Evolutionary conservation across 129 eudicot species (phyloP), one percentile per base, ranked within the genome.

Genomic region (Sambucus nigra): DNA sequence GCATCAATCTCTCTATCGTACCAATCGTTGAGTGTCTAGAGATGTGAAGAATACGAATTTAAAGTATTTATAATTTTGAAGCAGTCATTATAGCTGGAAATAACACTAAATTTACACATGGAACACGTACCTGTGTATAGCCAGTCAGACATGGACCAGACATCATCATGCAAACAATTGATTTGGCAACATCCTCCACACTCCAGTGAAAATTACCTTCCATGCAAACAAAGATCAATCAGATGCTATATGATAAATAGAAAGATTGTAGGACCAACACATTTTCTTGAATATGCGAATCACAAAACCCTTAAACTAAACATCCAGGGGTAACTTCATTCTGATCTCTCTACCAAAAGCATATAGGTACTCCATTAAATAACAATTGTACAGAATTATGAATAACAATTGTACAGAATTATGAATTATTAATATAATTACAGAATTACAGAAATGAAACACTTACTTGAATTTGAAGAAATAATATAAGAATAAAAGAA

Each of bases 1-100:
- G 99, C 95, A 80, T 91, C 99, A 64, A 91, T 91, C 51, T 86
- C 99, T 79, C 95, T 78, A 71, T 91, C 99, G 35, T 91, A 86
- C 99, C 99, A 91, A 75, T 91, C 99, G 62, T 91, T 91, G 65
- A 91, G 70, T 2, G 99, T 91, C 99, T 91, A 62, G 45, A 60
- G 51, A 75, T 25, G 38, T 29, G 32, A 64, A 71, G 51, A 12
- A 52, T 31, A 75, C 38, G 55, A 56, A 51, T 11, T 25, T 51
- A 17, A 51, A 47, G 12, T 33, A 27, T 24, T 28, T 22, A 17
- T 10, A 39, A 60, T 19, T 50, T 25, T 33, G 42, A 60, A 38
- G 66, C 58, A 64, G 35, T 55, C 24, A 24, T 3, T 55, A 16
- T 32, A 67, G 69, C 22, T 24, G 35, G 17, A 60, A 64, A 60